Percentiles rank a stretch among this genome's conserved stretches.
These are phyloP conservation scores for Candida sp. DNA, from an alignment of 1,139 yeast genomes.

Conservation along the genomic window DNA sequence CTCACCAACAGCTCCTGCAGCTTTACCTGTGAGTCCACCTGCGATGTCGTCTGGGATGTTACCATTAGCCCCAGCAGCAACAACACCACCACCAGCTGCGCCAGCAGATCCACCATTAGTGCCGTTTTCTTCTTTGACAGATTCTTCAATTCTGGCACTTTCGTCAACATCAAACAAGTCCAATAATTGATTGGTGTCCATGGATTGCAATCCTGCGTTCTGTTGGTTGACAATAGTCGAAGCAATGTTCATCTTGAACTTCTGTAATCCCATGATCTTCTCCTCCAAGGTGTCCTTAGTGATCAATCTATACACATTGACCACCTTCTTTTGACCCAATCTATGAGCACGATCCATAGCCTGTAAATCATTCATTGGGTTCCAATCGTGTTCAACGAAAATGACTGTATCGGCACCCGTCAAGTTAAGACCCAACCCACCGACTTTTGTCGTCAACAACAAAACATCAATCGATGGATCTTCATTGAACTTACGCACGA, in stretches of 20 bases:
- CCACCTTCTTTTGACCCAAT: constrained; percentile 97
- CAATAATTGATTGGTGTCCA: constrained; percentile 95
- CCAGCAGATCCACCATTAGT: constrained; percentile 21
- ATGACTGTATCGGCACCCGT: constrained; percentile 99
- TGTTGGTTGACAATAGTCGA: constrained; percentile 97
- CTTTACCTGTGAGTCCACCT: constrained; percentile 64
- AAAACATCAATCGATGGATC: constrained; percentile 98
- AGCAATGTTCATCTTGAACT: constrained; percentile 97
- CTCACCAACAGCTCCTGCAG: constrained; percentile 81
- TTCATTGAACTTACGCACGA: constrained; percentile 90
- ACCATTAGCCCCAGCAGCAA: constrained; percentile 30
- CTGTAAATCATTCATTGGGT: constrained; percentile 98
- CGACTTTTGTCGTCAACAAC: constrained; percentile 94
- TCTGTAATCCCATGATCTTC: constrained; percentile 98
- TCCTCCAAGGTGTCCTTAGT: constrained; percentile 95
- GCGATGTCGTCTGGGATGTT: constrained; percentile 57
- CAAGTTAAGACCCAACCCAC: constrained; percentile 95
- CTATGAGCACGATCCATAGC: constrained; percentile 99
- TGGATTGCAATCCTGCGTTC: constrained; percentile 90
- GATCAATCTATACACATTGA: constrained; percentile 90
- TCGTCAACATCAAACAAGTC: constrained; percentile 87
- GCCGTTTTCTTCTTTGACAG: constrained; percentile 4
- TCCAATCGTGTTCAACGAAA: constrained; percentile 99
- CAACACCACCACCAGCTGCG: constrained; percentile 19
- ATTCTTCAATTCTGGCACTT: constrained; percentile 40